Evolutionary conservation across 139 green algal species (phyloP).

Genomic region (Gonium pectorale): DNA sequence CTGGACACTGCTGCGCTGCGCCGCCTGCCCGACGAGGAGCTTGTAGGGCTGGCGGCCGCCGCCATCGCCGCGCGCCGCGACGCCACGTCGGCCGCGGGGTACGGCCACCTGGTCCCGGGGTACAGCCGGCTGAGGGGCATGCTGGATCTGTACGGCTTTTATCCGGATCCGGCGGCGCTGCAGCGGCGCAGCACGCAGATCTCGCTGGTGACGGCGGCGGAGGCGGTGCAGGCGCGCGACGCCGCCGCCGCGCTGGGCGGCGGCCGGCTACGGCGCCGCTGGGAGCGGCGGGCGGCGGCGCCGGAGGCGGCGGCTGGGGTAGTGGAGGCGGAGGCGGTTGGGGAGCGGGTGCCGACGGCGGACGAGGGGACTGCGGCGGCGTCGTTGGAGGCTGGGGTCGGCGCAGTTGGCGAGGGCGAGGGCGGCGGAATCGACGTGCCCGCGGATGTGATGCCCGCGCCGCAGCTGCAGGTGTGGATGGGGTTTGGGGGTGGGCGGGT

Average conservation of each 20-base stretch:
- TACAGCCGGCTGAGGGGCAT: conserved; percentile 41
- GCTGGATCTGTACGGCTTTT: conserved; percentile 30
- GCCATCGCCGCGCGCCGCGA: background rate
- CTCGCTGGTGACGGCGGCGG: conserved; percentile 32
- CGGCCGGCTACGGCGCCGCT: background rate
- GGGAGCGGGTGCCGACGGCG: background rate
- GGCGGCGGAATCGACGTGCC: background rate
- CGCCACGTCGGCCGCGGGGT: background rate
- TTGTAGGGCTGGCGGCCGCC: conserved; percentile 18
- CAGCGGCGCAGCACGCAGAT: conserved; percentile 39
- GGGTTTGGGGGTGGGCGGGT: no score
- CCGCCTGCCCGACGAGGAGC: background rate
- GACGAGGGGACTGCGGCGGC: background rate
- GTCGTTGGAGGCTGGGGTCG: background rate
- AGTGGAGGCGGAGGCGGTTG: background rate
- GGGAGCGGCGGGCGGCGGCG: background rate
- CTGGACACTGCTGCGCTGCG: background rate
- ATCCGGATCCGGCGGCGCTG: conserved; percentile 30
- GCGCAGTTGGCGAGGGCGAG: background rate
- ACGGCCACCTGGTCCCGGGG: conserved; percentile 16
- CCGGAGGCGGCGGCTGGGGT: background rate
- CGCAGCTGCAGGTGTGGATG: conserved; percentile 16
- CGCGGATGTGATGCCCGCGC: background rate
- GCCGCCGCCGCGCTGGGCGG: background rate
- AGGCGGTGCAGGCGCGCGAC: conserved; percentile 22